Percentiles rank a stretch among this genome's conserved stretches.
phyloP scores from a whole-genome alignment of 1,284 basidiomycete species.

The Termitomyces sp. region DNA sequence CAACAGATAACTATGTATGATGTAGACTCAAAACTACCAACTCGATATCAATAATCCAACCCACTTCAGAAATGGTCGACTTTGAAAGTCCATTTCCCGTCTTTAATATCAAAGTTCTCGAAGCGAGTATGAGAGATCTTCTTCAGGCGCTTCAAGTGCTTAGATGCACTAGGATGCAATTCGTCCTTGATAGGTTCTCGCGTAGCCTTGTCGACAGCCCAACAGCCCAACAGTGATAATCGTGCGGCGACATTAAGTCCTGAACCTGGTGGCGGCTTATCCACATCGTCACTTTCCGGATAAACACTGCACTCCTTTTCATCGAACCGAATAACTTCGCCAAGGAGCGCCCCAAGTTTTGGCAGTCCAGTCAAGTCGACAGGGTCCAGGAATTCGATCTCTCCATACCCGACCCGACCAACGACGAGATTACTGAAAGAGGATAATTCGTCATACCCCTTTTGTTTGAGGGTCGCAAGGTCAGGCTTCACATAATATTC shows the following conservation, averaged over 20 bases:
- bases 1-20: conserved; percentile 5
- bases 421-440: conserved; percentile 76
- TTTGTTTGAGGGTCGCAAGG: conserved; percentile 63
- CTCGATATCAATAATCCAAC: background rate
- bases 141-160: conserved; percentile 82
- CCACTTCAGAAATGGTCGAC: conserved; percentile 83
- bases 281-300: conserved; percentile 76
- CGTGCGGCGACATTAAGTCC: conserved; percentile 89
- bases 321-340: conserved; percentile 86
- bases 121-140: conserved; percentile 86
- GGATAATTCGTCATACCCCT: conserved; percentile 69
- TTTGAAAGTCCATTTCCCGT: conserved; percentile 90
- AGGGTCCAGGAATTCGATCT: conserved; percentile 86
- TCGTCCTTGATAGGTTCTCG: conserved; percentile 87
- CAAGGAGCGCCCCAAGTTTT: conserved; percentile 78
- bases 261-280: conserved; percentile 77
- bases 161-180: conserved; percentile 64
- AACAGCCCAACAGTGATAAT: conserved; percentile 80
- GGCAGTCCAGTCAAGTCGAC: conserved; percentile 89
- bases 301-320: conserved; percentile 93
- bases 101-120: conserved; percentile 72
- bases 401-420: conserved; percentile 86
- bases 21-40: conserved; percentile 7
- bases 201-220: conserved; percentile 89
- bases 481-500: conserved; percentile 88